These are phyloP conservation scores for Zygosaccharomyces bailii DNA, from an alignment of 805 yeast species.

Conservation along the genomic window DNA sequence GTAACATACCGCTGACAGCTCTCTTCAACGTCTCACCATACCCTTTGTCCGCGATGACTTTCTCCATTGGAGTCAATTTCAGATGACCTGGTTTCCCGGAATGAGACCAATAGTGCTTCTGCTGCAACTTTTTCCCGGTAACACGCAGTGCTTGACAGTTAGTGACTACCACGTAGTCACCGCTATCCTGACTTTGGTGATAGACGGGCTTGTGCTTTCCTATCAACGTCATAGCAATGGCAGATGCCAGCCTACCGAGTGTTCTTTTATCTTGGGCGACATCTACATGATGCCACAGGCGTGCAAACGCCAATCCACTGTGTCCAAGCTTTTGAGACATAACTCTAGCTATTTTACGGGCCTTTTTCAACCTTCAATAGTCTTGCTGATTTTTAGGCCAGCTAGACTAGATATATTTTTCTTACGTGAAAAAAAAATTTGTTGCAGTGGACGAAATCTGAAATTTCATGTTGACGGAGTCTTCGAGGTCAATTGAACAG, in stretches of 20 bases:
- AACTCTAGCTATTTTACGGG: neutral
- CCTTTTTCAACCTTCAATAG: neutral
- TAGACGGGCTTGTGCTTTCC: slow-evolving; percentile 97
- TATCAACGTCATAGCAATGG: slow-evolving; percentile 80
- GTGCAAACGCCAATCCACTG: slow-evolving; percentile 72
- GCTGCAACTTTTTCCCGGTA: slow-evolving; percentile 80
- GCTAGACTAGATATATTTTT: neutral
- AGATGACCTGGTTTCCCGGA: slow-evolving; percentile 87
- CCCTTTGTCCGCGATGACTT: slow-evolving; percentile 72
- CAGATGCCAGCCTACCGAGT: slow-evolving; percentile 86
- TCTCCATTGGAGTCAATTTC: slow-evolving; percentile 76
- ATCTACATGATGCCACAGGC: slow-evolving; percentile 96
- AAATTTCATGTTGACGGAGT: neutral
- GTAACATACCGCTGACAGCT: slow-evolving; percentile 96
- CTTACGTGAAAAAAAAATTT: slow-evolving; percentile 4
- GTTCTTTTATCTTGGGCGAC: slow-evolving; percentile 80
- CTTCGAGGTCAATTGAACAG: slow-evolving; percentile 5
- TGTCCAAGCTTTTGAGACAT: slow-evolving; percentile 40
- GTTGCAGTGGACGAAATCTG: slow-evolving; percentile 8
- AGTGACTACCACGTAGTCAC: slow-evolving; percentile 96
- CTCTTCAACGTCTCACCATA: slow-evolving; percentile 77
- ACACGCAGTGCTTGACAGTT: slow-evolving; percentile 77
- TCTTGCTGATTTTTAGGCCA: neutral
- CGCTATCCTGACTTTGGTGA: slow-evolving; percentile 76
- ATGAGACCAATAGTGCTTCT: slow-evolving; percentile 86